phyloP scores from a whole-genome alignment of 495 filamentous ascomycete genomes.

The Xylaria curta region DNA sequence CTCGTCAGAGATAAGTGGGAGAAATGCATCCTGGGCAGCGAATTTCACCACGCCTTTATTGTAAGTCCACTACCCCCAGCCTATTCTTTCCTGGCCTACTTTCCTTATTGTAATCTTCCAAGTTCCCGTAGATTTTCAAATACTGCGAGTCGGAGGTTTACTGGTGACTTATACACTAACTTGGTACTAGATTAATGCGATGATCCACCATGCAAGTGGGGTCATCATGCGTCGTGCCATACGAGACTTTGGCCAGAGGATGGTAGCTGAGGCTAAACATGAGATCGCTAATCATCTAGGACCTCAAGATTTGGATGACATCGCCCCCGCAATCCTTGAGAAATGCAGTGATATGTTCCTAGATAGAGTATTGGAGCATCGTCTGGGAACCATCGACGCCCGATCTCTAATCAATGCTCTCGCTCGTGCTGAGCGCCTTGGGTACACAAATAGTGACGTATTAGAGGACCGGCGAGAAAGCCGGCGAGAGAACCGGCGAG shows the following conservation, averaged over 20 bases:
- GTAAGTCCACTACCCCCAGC: constrained; percentile 43
- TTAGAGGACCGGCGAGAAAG: constrained; percentile 43
- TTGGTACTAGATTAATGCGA: constrained; percentile 50
- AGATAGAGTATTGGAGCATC: constrained; percentile 52
- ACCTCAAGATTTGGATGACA: constrained; percentile 44
- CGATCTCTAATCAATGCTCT: constrained; percentile 56
- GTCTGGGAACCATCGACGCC: constrained; percentile 55
- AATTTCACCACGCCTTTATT: constrained; percentile 57
- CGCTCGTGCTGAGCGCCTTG: constrained; percentile 56
- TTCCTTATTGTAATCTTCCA: not conserved
- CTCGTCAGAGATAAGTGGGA: constrained; percentile 56
- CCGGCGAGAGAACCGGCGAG: constrained; percentile 43
- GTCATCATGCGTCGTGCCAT: constrained; percentile 49
- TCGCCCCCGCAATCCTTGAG: constrained; percentile 46
- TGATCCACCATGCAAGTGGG: constrained; percentile 50
- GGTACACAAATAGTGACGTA: constrained; percentile 52
- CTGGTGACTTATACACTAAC: constrained; percentile 1
- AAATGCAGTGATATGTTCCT: constrained; percentile 55
- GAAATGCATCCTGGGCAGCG: constrained; percentile 56
- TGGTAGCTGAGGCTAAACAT: constrained; percentile 48
- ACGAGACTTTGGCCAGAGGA: constrained; percentile 51
- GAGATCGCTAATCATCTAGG: constrained; percentile 50
- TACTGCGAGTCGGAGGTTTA: not conserved
- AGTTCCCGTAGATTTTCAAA: not conserved
- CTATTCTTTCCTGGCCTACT: not conserved